These are phyloP conservation scores for Aspergillus spinulosporus DNA, from an alignment of 2,329 filamentous ascomycete genomes.

Conservation along the genomic window DNA sequence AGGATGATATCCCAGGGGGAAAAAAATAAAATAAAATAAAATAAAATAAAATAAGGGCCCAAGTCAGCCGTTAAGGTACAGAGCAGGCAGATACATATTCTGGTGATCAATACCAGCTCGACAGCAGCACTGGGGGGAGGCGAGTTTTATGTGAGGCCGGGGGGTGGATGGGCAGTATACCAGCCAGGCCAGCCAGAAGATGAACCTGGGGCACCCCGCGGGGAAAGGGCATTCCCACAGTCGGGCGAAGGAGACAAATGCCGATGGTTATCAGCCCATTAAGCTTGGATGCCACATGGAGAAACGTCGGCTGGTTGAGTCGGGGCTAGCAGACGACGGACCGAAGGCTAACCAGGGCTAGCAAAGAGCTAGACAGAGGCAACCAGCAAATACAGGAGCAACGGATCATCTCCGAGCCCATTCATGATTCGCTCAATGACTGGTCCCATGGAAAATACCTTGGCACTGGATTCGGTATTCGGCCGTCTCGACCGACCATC, in stretches of 20 bases:
- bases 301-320: not conserved
- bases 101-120: not conserved
- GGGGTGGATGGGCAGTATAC: not conserved
- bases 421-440: conserved; percentile 17
- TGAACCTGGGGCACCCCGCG: conserved; percentile 14
- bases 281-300: not conserved
- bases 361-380: not conserved
- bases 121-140: not conserved
- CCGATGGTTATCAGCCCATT: conserved; percentile 6
- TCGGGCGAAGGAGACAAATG: conserved; percentile 9
- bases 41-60: not conserved
- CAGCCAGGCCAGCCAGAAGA: no score
- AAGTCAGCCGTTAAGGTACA: not conserved
- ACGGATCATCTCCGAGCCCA: conserved; percentile 24
- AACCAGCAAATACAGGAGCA: not conserved
- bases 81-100: conserved; percentile 5
- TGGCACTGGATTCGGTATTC: conserved; percentile 24
- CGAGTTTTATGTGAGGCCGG: conserved; percentile 2
- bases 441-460: not conserved
- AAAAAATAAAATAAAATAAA: not conserved
- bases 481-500: conserved; percentile 18
- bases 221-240: conserved; percentile 1
- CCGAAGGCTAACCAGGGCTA: not conserved
- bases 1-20: not conserved
- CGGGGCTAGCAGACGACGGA: not conserved